phyloP scores from a whole-genome alignment of 2,329 filamentous ascomycete species.

The Rhynchosporium secalis region DNA sequence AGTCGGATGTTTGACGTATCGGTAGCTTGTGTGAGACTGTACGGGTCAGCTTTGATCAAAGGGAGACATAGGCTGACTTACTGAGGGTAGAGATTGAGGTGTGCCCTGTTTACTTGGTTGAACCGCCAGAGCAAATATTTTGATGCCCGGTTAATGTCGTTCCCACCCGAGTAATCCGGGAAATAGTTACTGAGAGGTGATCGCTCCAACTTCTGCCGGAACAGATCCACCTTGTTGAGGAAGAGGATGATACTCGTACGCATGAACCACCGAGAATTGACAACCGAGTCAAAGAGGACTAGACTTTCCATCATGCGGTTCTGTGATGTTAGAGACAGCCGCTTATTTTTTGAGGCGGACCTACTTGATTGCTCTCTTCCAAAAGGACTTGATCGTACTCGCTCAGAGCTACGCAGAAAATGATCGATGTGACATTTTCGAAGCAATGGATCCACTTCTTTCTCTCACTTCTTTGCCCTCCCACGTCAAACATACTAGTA shows the following conservation, averaged over 20 bases:
- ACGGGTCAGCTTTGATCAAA: conserved; percentile 26
- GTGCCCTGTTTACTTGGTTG: conserved; percentile 95
- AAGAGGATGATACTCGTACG: conserved; percentile 98
- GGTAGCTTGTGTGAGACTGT: conserved; percentile 93
- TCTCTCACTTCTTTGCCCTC: conserved; percentile 91
- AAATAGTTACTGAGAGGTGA: conserved; percentile 95
- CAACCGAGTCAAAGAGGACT: conserved; percentile 94
- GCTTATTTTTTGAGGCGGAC: conserved; percentile 32
- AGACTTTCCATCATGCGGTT: conserved; percentile 99
- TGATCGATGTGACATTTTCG: conserved; percentile 98
- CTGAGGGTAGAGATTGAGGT: conserved; percentile 97
- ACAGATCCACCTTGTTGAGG: conserved; percentile 98
- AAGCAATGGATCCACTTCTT: conserved; percentile 99
- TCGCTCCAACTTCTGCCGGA: conserved; percentile 88
- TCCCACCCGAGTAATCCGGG: conserved; percentile 94
- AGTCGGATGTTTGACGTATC: conserved; percentile 98
- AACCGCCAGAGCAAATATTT: conserved; percentile 98
- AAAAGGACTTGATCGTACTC: conserved; percentile 97
- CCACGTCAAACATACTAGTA: conserved; percentile 95
- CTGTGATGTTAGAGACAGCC: conserved; percentile 47
- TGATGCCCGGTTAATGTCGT: conserved; percentile 95
- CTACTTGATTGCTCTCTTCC: conserved; percentile 94
- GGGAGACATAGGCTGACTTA: conserved; percentile 51
- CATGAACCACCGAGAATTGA: conserved; percentile 99
- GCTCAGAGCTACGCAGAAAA: conserved; percentile 96